These are phyloP conservation scores for Citrus reticulata DNA, from an alignment of 345 rosid genomes.

Conservation along the genomic window DNA sequence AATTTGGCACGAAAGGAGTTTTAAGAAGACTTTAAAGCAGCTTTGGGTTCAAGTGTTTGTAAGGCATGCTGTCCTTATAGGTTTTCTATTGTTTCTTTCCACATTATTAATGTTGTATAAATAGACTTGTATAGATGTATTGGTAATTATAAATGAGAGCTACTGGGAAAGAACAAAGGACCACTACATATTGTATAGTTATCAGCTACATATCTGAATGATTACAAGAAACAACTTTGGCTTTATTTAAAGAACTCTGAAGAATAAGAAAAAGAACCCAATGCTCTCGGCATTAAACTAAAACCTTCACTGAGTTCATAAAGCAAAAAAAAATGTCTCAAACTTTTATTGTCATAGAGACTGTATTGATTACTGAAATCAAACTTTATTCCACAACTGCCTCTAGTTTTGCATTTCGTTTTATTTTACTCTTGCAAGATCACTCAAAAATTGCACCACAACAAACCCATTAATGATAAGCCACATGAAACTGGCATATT, in stretches of 20 bases:
- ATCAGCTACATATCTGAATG: no score
- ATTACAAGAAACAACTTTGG: no score
- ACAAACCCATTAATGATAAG: neutral
- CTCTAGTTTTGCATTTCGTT: neutral
- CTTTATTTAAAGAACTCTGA: no score
- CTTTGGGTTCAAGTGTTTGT: neutral
- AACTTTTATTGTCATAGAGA: neutral
- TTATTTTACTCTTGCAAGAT: neutral
- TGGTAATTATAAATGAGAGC: no score
- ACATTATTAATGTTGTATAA: neutral
- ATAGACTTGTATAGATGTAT: neutral
- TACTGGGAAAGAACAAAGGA: no score
- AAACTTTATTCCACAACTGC: neutral
- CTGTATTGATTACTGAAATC: neutral
- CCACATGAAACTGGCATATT: neutral
- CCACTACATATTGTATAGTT: no score
- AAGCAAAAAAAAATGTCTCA: neutral
- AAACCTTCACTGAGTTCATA: no score
- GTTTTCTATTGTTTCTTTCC: neutral
- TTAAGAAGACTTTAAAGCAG: neutral
- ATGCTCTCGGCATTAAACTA: neutral
- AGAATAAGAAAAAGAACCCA: neutral
- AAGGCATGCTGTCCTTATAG: neutral
- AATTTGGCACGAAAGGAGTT: neutral
- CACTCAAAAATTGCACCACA: neutral